Evolutionary conservation across 176 grass and related monocot genomes (phyloP).

Genomic region (Juncus effusus): DNA sequence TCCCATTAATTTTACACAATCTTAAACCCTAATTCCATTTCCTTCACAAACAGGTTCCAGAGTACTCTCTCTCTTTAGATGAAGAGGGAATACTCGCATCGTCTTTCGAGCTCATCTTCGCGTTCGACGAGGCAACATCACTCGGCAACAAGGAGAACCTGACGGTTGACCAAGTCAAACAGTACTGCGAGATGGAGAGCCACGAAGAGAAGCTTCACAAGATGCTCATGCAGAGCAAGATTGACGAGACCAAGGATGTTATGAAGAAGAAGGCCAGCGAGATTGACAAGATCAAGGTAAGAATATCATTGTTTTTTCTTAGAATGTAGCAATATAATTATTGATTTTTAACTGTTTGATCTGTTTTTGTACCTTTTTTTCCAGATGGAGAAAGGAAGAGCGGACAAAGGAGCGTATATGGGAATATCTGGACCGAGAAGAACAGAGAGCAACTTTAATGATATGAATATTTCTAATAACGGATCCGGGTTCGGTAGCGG

Average conservation of each 20-base stretch:
- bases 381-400: conserved; percentile 73
- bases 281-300: conserved; percentile 84
- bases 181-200: conserved; percentile 93
- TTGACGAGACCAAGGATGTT: conserved; percentile 78
- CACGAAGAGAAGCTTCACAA: conserved; percentile 77
- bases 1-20: too few species aligned
- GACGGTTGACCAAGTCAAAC: conserved; percentile 79
- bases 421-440: conserved; percentile 61
- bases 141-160: conserved; percentile 83
- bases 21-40: background rate
- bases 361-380: conserved; percentile 9
- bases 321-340: background rate
- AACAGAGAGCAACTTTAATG: conserved; percentile 52
- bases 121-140: conserved; percentile 82
- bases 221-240: conserved; percentile 72
- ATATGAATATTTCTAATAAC: conserved; percentile 52
- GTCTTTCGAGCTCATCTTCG: conserved; percentile 83
- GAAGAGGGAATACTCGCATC: conserved; percentile 65
- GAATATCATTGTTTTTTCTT: background rate
- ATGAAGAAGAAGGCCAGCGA: conserved; percentile 86
- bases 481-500: conserved; percentile 53
- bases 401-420: conserved; percentile 72
- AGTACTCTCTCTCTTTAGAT: conserved; percentile 71
- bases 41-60: conserved; percentile 50
- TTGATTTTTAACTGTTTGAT: conserved; percentile 1